Conservation (phyloP, 352 stramenopile genomes). For the Pythium guiyangense region DNA sequence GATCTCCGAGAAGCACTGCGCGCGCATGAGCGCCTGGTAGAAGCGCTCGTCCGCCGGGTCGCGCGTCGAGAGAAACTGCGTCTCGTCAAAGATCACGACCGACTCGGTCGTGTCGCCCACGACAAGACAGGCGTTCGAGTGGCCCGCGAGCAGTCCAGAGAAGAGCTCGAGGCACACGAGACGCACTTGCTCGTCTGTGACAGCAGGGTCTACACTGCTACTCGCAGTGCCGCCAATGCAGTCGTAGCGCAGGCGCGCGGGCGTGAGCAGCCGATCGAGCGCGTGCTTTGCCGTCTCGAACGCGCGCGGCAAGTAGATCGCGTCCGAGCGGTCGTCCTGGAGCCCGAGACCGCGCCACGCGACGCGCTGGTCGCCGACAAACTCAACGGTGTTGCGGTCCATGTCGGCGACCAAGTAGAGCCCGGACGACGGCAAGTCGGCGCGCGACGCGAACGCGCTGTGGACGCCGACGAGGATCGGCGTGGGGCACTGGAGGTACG, state of each 20-base stretch:
- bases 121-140: conserved; percentile 73
- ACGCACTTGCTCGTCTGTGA: conserved; percentile 41
- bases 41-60: conserved; percentile 53
- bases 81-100: conserved; percentile 86
- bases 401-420: conserved; percentile 76
- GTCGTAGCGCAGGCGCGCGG: conserved; percentile 32
- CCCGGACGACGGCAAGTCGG: conserved; percentile 52
- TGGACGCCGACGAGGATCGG: conserved; percentile 87
- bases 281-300: conserved; percentile 50
- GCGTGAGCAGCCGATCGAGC: conserved; percentile 49
- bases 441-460: conserved; percentile 52
- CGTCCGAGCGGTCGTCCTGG: conserved; percentile 24
- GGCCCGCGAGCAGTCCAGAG: conserved; percentile 46
- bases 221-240: conserved; percentile 22
- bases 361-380: conserved; percentile 49
- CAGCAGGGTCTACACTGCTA: conserved; percentile 3
- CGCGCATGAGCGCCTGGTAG: conserved; percentile 62
- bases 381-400: conserved; percentile 69
- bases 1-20: conserved; percentile 84
- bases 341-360: conserved; percentile 59
- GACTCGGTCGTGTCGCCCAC: conserved; percentile 84
- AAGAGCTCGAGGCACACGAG: conserved; percentile 70
- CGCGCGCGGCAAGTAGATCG: conserved; percentile 47
- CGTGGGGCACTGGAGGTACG: conserved; percentile 88
- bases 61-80: conserved; percentile 66